These are phyloP conservation scores for Leccinellum rugosiceps DNA, from an alignment of 768 basidiomycete genomes.

Conservation along the genomic window DNA sequence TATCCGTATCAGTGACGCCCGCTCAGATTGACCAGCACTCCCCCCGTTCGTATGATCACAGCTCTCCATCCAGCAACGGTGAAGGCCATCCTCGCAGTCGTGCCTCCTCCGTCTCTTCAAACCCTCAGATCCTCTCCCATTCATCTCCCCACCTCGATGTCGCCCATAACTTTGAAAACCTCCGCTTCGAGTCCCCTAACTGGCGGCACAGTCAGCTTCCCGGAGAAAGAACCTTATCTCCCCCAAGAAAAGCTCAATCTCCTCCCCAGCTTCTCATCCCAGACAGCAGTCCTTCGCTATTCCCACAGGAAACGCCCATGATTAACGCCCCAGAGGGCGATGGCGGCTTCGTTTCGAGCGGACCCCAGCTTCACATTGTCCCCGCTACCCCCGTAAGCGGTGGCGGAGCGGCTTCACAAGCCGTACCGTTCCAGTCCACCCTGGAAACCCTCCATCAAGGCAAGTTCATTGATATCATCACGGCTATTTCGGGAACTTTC, in stretches of 20 bases:
- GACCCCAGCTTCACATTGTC: conserved; percentile 73
- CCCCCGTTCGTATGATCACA: conserved; percentile 54
- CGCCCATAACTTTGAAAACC: conserved; percentile 53
- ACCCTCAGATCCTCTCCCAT: conserved; percentile 38
- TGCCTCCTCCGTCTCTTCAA: conserved; percentile 68
- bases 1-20: conserved; percentile 40
- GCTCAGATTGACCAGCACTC: conserved; percentile 35
- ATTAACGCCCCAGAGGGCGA: conserved; percentile 64
- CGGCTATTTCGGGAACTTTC: conserved; percentile 30
- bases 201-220: conserved; percentile 52
- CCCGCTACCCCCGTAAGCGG: conserved; percentile 79
- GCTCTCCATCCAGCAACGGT: conserved; percentile 61
- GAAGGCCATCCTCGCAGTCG: conserved; percentile 51
- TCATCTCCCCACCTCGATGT: conserved; percentile 58
- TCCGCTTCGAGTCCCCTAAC: conserved; percentile 63
- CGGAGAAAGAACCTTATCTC: conserved; percentile 35
- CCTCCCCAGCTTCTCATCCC: conserved; percentile 62
- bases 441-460: conserved; percentile 52
- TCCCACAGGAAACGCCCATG: conserved; percentile 44
- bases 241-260: conserved; percentile 55
- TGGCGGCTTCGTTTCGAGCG: conserved; percentile 42
- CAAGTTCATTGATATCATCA: conserved; percentile 37
- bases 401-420: conserved; percentile 45
- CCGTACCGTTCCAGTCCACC: conserved; percentile 51
- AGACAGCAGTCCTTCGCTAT: conserved; percentile 43